A percentile compares a stretch with the other conserved stretches of the same genome.
phyloP scores from a whole-genome alignment of 305 asterid genomes.

The Fraxinus ornus region DNA sequence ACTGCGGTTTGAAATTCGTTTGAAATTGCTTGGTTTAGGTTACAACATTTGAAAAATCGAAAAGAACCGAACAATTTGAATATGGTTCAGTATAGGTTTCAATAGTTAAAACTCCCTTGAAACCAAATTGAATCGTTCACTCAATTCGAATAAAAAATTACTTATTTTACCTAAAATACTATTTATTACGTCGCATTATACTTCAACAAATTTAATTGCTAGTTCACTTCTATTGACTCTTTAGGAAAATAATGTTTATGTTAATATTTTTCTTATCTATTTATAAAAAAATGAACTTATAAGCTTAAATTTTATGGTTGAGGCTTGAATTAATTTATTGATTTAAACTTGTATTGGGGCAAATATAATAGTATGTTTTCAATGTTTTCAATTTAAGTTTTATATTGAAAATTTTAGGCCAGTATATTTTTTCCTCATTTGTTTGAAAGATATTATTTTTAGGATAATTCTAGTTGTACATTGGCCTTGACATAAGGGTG shows the following conservation, averaged over 20 bases:
- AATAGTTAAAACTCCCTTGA: not conserved
- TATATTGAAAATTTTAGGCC: not conserved
- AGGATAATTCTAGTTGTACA: too few species aligned
- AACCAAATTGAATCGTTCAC: not conserved
- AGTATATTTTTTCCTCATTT: not conserved
- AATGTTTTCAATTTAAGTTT: not conserved
- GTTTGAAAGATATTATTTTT: not conserved
- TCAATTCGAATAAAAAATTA: not conserved
- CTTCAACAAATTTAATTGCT: not conserved
- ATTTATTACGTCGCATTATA: not conserved
- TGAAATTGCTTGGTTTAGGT: not conserved
- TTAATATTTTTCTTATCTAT: not conserved
- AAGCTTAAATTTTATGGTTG: not conserved
- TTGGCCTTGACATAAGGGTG: too few species aligned
- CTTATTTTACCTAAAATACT: not conserved
- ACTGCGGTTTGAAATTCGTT: not conserved
- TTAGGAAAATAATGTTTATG: not conserved
- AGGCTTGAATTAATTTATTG: not conserved
- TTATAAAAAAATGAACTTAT: not conserved
- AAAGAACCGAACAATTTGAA: not conserved
- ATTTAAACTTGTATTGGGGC: not conserved
- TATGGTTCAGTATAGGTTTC: not conserved
- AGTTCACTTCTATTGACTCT: not conserved
- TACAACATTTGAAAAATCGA: not conserved
- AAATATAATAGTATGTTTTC: not conserved